phyloP scores from a whole-genome alignment of 768 basidiomycete genomes.

The Hygrocybe coccinea region DNA sequence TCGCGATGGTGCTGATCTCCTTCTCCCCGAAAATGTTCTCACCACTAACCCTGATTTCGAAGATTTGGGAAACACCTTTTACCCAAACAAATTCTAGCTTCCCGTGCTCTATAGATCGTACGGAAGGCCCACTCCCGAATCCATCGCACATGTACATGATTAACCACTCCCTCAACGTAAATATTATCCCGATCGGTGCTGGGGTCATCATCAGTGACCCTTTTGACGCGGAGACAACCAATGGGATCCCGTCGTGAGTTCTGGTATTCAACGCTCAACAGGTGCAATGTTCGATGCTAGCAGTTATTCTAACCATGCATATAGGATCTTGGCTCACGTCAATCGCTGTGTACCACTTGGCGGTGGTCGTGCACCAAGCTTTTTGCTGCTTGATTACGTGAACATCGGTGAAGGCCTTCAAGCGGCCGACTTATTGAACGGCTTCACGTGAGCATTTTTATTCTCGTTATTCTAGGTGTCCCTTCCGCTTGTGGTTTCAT shows the following conservation, averaged over 20 bases:
- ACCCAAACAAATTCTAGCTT: slow-evolving; percentile 45
- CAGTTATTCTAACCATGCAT: not conserved
- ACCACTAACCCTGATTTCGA: not conserved
- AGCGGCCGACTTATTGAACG: slow-evolving; percentile 44
- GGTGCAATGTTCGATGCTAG: not conserved
- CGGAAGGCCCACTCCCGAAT: slow-evolving; percentile 41
- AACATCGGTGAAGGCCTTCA: slow-evolving; percentile 42
- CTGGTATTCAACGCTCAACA: too few relatives aligned
- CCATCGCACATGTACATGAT: slow-evolving; percentile 54
- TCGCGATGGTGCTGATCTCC: slow-evolving; percentile 40
- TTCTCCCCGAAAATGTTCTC: not conserved
- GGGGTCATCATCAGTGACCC: slow-evolving; percentile 40
- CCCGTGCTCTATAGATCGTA: slow-evolving; percentile 52
- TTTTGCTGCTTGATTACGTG: slow-evolving; percentile 51
- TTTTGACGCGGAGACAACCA: slow-evolving; percentile 34
- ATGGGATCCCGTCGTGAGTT: slow-evolving; percentile 37
- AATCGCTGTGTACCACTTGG: slow-evolving; percentile 42
- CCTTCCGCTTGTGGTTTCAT: not conserved
- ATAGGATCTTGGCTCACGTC: slow-evolving; percentile 38
- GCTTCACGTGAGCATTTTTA: slow-evolving; percentile 31
- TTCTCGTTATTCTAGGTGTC: not conserved
- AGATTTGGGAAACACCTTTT: slow-evolving; percentile 60
- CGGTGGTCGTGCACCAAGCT: slow-evolving; percentile 44
- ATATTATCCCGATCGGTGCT: slow-evolving; percentile 34
- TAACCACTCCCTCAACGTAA: slow-evolving; percentile 52